Percentiles rank a stretch among this genome's conserved stretches.
Conservation (phyloP, 371 early-diverging fungal genomes). For the Capniomyces stellatus region DNA sequence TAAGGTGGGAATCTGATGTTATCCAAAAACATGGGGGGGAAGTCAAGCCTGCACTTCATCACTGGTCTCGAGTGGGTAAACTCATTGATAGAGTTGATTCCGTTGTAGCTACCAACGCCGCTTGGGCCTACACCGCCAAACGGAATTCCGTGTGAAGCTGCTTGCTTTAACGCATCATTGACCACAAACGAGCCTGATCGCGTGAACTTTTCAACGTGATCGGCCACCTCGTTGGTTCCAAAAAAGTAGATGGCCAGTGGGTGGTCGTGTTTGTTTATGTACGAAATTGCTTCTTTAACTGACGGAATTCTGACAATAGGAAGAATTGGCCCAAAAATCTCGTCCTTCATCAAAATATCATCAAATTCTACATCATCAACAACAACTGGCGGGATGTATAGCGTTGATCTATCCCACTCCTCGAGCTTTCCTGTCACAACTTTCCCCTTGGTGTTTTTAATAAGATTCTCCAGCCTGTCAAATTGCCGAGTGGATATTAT, state of each 20-base stretch:
- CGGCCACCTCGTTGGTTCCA: slow-evolving; percentile 25
- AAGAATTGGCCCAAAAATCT: slow-evolving; percentile 75
- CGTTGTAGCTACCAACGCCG: slow-evolving; percentile 80
- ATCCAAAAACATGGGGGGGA: slow-evolving; percentile 17
- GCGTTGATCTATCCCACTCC: slow-evolving; percentile 30
- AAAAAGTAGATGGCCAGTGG: slow-evolving; percentile 60
- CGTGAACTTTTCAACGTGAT: slow-evolving; percentile 28
- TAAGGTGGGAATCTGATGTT: slow-evolving; percentile 45
- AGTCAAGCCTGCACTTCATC: slow-evolving; percentile 11
- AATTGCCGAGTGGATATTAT: slow-evolving; percentile 56
- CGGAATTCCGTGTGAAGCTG: slow-evolving; percentile 37
- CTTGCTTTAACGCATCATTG: slow-evolving; percentile 60
- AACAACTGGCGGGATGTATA: slow-evolving; percentile 47
- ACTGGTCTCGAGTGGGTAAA: slow-evolving; percentile 52
- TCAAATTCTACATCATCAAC: slow-evolving; percentile 29
- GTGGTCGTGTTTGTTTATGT: slow-evolving; percentile 36
- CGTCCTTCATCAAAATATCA: slow-evolving; percentile 42
- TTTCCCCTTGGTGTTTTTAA: slow-evolving; percentile 33
- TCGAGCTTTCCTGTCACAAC: slow-evolving; percentile 30
- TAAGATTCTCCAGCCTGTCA: slow-evolving; percentile 37
- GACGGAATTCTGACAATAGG: slow-evolving; percentile 53
- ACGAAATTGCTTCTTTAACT: slow-evolving; percentile 51
- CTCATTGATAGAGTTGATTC: slow-evolving; percentile 46
- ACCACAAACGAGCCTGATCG: slow-evolving; percentile 56
- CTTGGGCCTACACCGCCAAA: slow-evolving; percentile 86